Evolutionary conservation across 257 asterid species (phyloP), one percentile per base, ranked within the genome.

Genomic region (Ehretia macrophylla): DNA sequence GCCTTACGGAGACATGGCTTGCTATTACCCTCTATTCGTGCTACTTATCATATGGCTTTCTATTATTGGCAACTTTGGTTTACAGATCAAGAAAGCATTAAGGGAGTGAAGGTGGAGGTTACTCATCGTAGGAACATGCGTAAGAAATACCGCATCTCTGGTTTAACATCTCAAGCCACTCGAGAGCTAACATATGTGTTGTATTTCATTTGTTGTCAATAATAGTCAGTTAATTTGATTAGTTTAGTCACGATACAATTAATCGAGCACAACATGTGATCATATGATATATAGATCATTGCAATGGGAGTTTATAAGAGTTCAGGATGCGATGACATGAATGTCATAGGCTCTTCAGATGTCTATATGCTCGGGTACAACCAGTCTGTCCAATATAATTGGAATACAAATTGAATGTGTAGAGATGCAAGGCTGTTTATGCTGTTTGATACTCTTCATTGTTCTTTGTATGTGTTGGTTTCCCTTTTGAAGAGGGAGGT

Each of bases 61-160:
- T 27, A 6, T 27, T 4, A 37, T 14, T 16, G 42, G 23, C 52
- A n/a, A 20, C 47, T 27, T 63, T 39, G 67, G 39, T 17, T 68
- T 53, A 57, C 87, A 92, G 97, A 86, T 92, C 8, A 92, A 88
- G 75, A 92, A 92, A 72, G 97, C 99, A 8, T 78, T 92, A 19
- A 80, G 99, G 99, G 99, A 62, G 92, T 92, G 40, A 92, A 83
- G 76, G 97, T 92, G 51, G 97, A 92, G 75, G 99, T 92, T 55
- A 92, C 99, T 22, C 99, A 92, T 66, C 83, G 99, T n/a, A 95
- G 99, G 17, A 88, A 92, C 69, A 88, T 92, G 96, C 89, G 97
- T 14, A 72, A 97, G 71, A 92, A 86, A 60, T 92, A 92, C 54
- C 90, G 99, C 22, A 88, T 92, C 54, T 80, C 91, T 76, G 95